Base-by-base conservation (phyloP, 768 basidiomycete genomes). In the Phlebiopsis flavidoalba region DNA sequence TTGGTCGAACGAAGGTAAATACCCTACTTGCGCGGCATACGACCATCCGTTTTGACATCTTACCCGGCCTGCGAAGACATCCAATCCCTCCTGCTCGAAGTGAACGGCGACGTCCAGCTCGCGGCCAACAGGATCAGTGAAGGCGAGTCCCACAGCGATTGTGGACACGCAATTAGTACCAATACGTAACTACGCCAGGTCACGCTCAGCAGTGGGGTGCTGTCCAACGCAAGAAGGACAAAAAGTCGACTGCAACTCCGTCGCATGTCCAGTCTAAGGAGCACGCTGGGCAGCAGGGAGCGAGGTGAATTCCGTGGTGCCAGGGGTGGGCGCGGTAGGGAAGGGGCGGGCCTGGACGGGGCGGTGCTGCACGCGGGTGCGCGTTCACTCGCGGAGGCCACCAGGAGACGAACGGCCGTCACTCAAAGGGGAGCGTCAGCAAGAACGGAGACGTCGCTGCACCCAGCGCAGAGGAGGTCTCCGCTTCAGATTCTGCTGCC, bases 201-300 rank as follows among this genome's bases (percentile, higher is more conserved):
- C 79, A 79, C 65, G 88, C 81, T 51, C 84, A 86, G 71, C 89
- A 87, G 69, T 94, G 91, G 91, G 91, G 83, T 55, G 84, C 89
- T 58, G 91, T 92, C 60, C 84, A 84, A 63, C 87, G 84, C 73
- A 93, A 92, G 83, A 94, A 91, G 78, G 90, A 93, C 73, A 92
- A 93, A 80, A 93, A 91, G 75, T 36, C 61, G 22, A 35, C 46
- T 14, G 48, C 64, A 0, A 62, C 76, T 31, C 66, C 80, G 12
- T 53, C 77, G 33, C 79, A 81, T 46, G 54, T 76, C 45, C 63
- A 68, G 48, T 71, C 85, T 53, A 89, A 85, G 73, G 83, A 88
- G 24, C 73, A 82, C 1, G 70, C 77, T 62, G 67, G n/a, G 82
- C 54, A 61, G 69, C 54, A 72, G 83, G 61, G 74, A 71, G 57